A percentile compares a stretch with the other conserved stretches of the same genome.
phyloP scores from a whole-genome alignment of 2,329 filamentous ascomycete genomes.

The Fusarium sacchari region DNA sequence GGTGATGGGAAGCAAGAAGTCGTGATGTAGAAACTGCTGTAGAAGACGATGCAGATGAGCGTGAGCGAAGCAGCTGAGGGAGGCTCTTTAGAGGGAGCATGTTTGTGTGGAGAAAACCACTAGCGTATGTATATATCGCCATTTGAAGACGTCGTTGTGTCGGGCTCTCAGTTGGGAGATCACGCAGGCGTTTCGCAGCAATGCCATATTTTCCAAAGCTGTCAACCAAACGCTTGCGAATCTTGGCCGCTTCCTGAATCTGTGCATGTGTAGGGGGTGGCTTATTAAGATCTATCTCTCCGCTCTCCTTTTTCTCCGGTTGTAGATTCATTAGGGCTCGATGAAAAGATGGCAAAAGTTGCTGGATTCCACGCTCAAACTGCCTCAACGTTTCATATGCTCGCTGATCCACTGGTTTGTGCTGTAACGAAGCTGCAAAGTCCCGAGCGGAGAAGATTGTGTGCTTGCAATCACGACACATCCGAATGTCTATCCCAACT shows the following conservation, averaged over 20 bases:
- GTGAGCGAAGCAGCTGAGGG: slow-evolving; percentile 69
- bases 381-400: slow-evolving; percentile 86
- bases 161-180: slow-evolving; percentile 76
- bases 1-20: slow-evolving; percentile 48
- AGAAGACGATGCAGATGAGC: slow-evolving; percentile 49
- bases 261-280: slow-evolving; percentile 69
- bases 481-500: slow-evolving; percentile 82
- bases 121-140: slow-evolving; percentile 84
- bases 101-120: slow-evolving; percentile 84
- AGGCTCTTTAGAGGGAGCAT: slow-evolving; percentile 88
- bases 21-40: slow-evolving; percentile 43
- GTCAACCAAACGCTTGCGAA: slow-evolving; percentile 88
- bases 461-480: slow-evolving; percentile 87
- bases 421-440: slow-evolving; percentile 75
- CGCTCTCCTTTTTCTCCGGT: slow-evolving; percentile 54
- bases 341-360: slow-evolving; percentile 86
- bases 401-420: slow-evolving; percentile 78
- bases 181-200: slow-evolving; percentile 82
- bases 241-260: slow-evolving; percentile 85
- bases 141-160: slow-evolving; percentile 81
- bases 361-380: slow-evolving; percentile 86
- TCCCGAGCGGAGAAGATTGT: slow-evolving; percentile 75
- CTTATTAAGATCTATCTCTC: slow-evolving; percentile 51
- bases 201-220: slow-evolving; percentile 89
- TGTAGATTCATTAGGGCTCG: slow-evolving; percentile 78